Conservation (phyloP, 352 stramenopile species). For the Globisporangium abappressorium region DNA sequence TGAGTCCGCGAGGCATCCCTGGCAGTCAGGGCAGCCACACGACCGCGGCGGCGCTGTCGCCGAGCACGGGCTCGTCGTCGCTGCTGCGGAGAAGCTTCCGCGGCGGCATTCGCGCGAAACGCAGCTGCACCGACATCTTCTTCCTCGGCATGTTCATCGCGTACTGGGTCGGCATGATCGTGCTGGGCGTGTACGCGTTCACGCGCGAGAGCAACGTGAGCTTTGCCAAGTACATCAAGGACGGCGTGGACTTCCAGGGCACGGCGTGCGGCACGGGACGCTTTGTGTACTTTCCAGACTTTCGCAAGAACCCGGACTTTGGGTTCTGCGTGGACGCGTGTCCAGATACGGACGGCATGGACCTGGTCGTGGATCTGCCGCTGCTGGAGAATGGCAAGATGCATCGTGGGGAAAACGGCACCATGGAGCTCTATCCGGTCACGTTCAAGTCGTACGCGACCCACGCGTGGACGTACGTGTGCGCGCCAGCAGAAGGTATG, state of each 20-base stretch:
- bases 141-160: slow-evolving; percentile 45
- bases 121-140: slow-evolving; percentile 56
- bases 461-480: slow-evolving; percentile 65
- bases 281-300: slow-evolving; percentile 80
- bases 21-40: slow-evolving; percentile 4
- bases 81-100: slow-evolving; percentile 44
- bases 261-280: slow-evolving; percentile 39
- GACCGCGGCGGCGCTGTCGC: slow-evolving; percentile 44
- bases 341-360: slow-evolving; percentile 35
- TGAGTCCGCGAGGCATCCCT: slow-evolving; percentile 20
- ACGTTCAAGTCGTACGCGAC: slow-evolving; percentile 68
- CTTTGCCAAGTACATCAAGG: slow-evolving; percentile 78
- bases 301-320: slow-evolving; percentile 69
- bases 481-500: slow-evolving; percentile 54
- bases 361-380: slow-evolving; percentile 51
- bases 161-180: slow-evolving; percentile 82
- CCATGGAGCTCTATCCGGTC: slow-evolving; percentile 33
- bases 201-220: slow-evolving; percentile 59
- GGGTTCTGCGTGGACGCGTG: slow-evolving; percentile 69
- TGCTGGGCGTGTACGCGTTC: slow-evolving; percentile 60
- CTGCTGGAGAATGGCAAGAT: slow-evolving; percentile 25
- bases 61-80: slow-evolving; percentile 40
- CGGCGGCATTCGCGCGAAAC: slow-evolving; percentile 35
- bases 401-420: slow-evolving; percentile 25
- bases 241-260: slow-evolving; percentile 74